Percentiles rank a stretch among this genome's conserved stretches.
phyloP scores from a whole-genome alignment of 1,284 basidiomycete genomes.

The Irpex sp. region DNA sequence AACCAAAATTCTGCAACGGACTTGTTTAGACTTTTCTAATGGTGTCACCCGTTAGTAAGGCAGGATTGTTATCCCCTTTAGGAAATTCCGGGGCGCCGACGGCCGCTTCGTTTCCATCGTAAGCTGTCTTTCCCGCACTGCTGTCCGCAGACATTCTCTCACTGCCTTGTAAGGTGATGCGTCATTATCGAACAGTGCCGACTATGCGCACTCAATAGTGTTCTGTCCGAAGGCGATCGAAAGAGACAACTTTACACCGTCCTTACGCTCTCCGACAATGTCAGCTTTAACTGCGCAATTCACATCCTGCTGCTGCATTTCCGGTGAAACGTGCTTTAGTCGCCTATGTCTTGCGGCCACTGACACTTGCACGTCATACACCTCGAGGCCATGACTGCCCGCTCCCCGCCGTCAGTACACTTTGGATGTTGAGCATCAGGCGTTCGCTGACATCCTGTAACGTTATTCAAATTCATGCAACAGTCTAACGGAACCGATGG shows the following conservation, averaged over 20 bases:
- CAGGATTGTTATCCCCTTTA: background rate
- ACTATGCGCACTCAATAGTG: too few species aligned
- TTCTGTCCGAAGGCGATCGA: too few species aligned
- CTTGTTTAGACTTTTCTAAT: background rate
- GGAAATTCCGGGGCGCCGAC: background rate
- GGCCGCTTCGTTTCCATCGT: background rate
- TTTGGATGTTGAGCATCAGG: background rate
- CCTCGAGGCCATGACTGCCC: background rate
- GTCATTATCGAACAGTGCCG: background rate
- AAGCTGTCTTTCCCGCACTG: background rate
- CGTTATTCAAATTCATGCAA: background rate
- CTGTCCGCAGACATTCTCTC: too few species aligned
- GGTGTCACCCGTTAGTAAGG: background rate
- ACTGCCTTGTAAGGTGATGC: background rate
- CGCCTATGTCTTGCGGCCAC: too few species aligned
- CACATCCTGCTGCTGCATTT: background rate
- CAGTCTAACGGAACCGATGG: conserved; percentile 1
- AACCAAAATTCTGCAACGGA: background rate
- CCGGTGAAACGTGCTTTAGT: too few species aligned
- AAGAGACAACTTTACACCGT: background rate
- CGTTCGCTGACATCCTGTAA: background rate
- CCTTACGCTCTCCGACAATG: background rate
- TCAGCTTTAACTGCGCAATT: background rate
- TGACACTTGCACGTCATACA: background rate
- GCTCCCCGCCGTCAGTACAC: too few species aligned